Percentiles rank a stretch among this genome's conserved stretches.
These are phyloP conservation scores for Strobilomyces echinocephalus DNA, from an alignment of 768 basidiomycete species.

Conservation along the genomic window DNA sequence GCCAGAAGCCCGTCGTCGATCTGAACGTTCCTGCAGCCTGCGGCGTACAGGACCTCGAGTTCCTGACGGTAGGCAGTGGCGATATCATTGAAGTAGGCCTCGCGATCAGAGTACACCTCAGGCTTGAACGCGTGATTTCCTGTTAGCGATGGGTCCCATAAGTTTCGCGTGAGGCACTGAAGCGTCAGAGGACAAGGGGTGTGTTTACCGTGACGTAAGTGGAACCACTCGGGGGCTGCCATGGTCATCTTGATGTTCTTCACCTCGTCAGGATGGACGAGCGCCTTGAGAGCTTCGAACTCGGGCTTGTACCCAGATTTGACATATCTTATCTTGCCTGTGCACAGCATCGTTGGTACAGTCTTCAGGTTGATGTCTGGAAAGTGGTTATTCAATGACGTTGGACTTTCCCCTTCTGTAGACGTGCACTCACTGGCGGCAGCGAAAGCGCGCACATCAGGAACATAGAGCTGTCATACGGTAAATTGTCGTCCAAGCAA, in stretches of 20 bases:
- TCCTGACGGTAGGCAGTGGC: conserved; percentile 45
- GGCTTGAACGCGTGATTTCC: conserved; percentile 23
- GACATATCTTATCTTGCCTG: conserved; percentile 61
- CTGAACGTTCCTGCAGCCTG: conserved; percentile 42
- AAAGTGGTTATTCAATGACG: background rate
- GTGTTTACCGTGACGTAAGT: conserved; percentile 55
- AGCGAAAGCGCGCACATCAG: conserved; percentile 19
- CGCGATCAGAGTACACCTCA: conserved; percentile 22
- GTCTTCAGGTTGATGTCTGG: conserved; percentile 21
- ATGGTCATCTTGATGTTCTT: conserved; percentile 66
- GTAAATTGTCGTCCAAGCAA: background rate
- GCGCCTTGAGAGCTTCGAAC: conserved; percentile 54
- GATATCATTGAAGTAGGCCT: conserved; percentile 47
- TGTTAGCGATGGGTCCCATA: background rate
- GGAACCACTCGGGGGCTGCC: conserved; percentile 69
- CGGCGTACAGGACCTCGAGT: conserved; percentile 40
- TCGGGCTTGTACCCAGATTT: conserved; percentile 60
- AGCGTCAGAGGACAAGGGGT: background rate
- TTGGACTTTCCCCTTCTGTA: background rate
- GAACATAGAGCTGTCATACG: conserved; percentile 21
- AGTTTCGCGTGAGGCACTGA: background rate
- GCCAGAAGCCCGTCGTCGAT: conserved; percentile 48
- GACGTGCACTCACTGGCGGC: conserved; percentile 12
- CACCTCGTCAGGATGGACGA: conserved; percentile 61
- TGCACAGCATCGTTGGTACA: conserved; percentile 20